Evolutionary conservation across 176 grass and related monocot genomes (phyloP).

Genomic region (Musa acuminata): DNA sequence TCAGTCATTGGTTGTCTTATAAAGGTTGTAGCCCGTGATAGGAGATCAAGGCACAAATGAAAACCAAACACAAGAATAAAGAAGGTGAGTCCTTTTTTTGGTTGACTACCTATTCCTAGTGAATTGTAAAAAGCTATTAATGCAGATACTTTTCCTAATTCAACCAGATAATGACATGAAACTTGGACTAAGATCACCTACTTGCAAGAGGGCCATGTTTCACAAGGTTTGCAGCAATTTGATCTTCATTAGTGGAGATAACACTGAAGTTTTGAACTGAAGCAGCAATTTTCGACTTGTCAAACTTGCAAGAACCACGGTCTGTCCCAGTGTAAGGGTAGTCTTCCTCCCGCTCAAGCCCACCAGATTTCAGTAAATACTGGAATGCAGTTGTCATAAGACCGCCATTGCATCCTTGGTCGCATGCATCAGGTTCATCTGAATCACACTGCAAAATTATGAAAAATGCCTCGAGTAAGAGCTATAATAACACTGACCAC

Average conservation of each 20-base stretch:
- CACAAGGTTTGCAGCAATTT: slow-evolving; percentile 9
- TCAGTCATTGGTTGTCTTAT: no score
- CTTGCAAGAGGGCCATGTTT: slow-evolving; percentile 8
- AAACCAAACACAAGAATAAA: no score
- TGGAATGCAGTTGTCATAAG: slow-evolving; percentile 3
- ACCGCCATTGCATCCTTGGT: slow-evolving; percentile 3
- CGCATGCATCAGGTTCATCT: not conserved
- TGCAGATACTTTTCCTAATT: no score
- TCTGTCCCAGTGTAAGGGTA: slow-evolving; percentile 1
- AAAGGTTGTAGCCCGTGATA: no score
- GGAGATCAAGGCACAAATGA: no score
- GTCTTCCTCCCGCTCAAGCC: not conserved
- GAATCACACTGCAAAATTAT: not conserved
- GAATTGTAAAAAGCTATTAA: no score
- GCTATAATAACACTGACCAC: no score
- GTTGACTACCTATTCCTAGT: no score
- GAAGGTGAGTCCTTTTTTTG: no score
- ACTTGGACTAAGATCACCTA: not conserved
- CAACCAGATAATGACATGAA: no score
- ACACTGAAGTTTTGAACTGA: slow-evolving; percentile 8
- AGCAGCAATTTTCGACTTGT: slow-evolving; percentile 7
- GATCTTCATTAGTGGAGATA: not conserved
- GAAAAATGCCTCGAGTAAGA: not conserved
- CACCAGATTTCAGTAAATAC: slow-evolving; percentile 8
- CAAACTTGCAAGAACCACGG: not conserved